Evolutionary conservation across 768 basidiomycete species (phyloP), one percentile per base, ranked within the genome.

Genomic region (Multifurca ochricompacta): DNA sequence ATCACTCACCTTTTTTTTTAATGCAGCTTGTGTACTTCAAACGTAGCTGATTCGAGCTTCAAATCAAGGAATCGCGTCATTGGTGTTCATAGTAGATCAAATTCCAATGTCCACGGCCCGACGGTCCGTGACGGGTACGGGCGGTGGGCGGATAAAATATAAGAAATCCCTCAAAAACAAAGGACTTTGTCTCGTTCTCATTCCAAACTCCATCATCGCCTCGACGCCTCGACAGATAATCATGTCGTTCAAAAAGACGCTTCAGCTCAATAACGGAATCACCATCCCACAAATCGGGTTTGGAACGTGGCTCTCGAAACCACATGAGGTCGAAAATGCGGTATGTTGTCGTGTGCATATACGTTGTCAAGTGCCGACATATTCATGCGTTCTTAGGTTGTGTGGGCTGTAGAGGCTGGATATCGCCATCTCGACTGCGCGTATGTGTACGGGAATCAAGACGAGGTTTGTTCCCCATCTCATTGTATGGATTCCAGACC

Each of bases 391-490:
- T 6, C 56, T n/a, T n/a, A 88, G 87, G 85, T 88, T 47, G 85
- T 87, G 67, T 73, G 75, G 61, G 90, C 91, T 27, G 76, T 93
- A 31, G 73, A 76, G 48, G 76, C 77, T 27, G 89, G 89, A 1
- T 92, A 91, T 67, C 76, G 87, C 45, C 91, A 94, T 69, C 79
- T 94, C 59, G 91, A 94, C 68, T 77, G 87, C 18, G 91, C 90
- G 3, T 78, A 78, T 78, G 73, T 87, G 43, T 92, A 92, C 69
- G 65, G 73, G 58, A 93, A 92, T 68, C 90, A 91, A 68, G 74
- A 81, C 53, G 87, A 86, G 69, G 71, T 70, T 46, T 53, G 62
- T 40, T 13, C 31, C 3, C 16, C 25, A 1, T 19, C n/a, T 9
- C 10, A 16, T 23, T 30, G 28, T 35, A 16, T 11, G 1, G 4